phyloP scores from a whole-genome alignment of 768 basidiomycete species.

The Gloeostereum incarnatum region DNA sequence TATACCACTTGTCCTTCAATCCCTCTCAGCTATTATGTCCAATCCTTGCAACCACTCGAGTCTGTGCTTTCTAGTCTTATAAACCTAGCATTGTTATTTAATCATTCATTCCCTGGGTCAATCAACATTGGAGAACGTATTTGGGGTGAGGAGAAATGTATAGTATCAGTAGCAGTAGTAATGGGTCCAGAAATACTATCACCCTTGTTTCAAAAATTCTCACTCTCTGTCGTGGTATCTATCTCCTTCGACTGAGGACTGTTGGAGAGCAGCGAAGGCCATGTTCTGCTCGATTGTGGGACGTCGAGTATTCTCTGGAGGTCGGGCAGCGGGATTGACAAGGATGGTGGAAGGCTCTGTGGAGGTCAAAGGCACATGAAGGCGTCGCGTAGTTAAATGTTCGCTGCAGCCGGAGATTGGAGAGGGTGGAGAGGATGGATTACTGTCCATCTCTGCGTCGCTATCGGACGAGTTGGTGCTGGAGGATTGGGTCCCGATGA shows the following conservation, averaged over 20 bases:
- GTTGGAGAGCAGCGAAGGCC: slow-evolving; percentile 67
- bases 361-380: slow-evolving; percentile 15
- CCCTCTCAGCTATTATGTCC: slow-evolving; percentile 3
- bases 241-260: slow-evolving; percentile 25
- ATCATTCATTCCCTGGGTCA: slow-evolving; percentile 2
- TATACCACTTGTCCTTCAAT: not conserved
- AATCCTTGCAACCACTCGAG: slow-evolving; percentile 12
- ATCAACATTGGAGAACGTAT: not conserved
- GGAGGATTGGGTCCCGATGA: slow-evolving; percentile 35
- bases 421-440: slow-evolving; percentile 42
- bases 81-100: slow-evolving; percentile 13
- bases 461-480: slow-evolving; percentile 36
- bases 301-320: slow-evolving; percentile 37
- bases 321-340: slow-evolving; percentile 25
- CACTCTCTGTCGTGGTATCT: slow-evolving; percentile 1
- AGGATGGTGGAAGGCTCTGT: slow-evolving; percentile 19
- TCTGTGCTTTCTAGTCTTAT: slow-evolving; percentile 11
- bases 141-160: not conserved
- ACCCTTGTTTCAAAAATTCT: not conserved
- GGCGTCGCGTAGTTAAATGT: too few relatives aligned
- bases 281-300: slow-evolving; percentile 80
- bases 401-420: slow-evolving; percentile 32
- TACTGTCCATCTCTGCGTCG: slow-evolving; percentile 48
- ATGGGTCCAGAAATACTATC: not conserved
- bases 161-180: not conserved